A percentile compares a stretch with the other conserved stretches of the same genome.
Evolutionary conservation across 2,329 filamentous ascomycete species (phyloP).

Genomic region (Botrytis squamosa): DNA sequence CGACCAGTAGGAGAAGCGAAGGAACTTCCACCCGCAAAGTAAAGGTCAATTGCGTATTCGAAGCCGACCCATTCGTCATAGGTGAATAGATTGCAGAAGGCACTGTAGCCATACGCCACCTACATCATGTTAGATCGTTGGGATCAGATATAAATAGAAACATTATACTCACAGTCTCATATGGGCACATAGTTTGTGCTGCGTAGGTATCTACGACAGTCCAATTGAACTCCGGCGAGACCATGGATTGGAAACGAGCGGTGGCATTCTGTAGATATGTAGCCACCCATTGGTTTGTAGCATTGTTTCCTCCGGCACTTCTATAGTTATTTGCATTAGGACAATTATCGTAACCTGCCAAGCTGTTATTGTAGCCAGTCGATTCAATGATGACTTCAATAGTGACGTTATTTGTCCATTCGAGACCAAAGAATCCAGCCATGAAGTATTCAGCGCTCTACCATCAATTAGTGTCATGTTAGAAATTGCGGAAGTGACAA

Average conservation of each 20-base stretch:
- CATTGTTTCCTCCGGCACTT: slow-evolving; percentile 53
- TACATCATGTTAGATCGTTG: slow-evolving; percentile 29
- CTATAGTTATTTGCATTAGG: slow-evolving; percentile 53
- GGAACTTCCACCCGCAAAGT: slow-evolving; percentile 54
- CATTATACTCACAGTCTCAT: slow-evolving; percentile 57
- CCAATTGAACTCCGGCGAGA: slow-evolving; percentile 58
- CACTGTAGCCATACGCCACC: slow-evolving; percentile 71
- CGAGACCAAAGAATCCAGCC: slow-evolving; percentile 74
- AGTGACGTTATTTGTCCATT: slow-evolving; percentile 70
- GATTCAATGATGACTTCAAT: slow-evolving; percentile 71
- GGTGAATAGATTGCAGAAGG: slow-evolving; percentile 72
- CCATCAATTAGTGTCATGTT: slow-evolving; percentile 16
- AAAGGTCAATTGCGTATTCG: slow-evolving; percentile 68
- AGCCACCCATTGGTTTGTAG: slow-evolving; percentile 57
- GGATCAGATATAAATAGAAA: background rate
- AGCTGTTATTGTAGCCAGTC: slow-evolving; percentile 64
- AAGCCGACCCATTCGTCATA: slow-evolving; percentile 73
- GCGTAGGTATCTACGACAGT: slow-evolving; percentile 62
- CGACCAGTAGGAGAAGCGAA: slow-evolving; percentile 45
- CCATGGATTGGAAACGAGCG: slow-evolving; percentile 54
- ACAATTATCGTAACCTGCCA: slow-evolving; percentile 67
- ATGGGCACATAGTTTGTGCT: slow-evolving; percentile 71
- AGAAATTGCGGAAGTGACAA: slow-evolving; percentile 39
- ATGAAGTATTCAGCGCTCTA: slow-evolving; percentile 68
- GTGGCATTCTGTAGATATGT: slow-evolving; percentile 66